Conservation (phyloP, 106 monocot species). For the Dioscorea alata region DNA sequence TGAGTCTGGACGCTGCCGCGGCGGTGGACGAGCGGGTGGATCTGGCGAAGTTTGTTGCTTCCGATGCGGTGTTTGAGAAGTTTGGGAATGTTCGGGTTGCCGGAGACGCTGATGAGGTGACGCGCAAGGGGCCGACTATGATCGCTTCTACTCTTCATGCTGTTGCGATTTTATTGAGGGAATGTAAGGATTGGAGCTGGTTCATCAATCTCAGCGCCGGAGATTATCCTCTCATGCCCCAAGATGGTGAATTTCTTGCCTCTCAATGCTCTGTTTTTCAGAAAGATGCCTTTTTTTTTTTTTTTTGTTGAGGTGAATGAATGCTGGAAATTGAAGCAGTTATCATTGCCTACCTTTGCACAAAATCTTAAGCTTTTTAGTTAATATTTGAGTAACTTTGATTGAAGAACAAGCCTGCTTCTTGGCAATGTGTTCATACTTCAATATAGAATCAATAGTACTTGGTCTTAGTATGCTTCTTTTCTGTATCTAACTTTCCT, state of each 20-base stretch:
- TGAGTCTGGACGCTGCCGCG: constrained; percentile 45
- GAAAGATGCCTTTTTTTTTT: too few relatives aligned
- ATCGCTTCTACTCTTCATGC: constrained; percentile 3
- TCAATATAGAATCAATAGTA: not conserved
- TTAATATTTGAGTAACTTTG: too few relatives aligned
- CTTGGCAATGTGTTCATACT: not conserved
- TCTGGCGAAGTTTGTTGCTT: constrained; percentile 3
- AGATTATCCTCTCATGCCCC: constrained; percentile 14
- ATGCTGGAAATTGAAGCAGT: too few relatives aligned
- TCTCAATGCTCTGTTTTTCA: too few relatives aligned
- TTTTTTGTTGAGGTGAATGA: too few relatives aligned
- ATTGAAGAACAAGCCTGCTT: not conserved
- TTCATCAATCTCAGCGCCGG: constrained; percentile 10
- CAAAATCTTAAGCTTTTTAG: not conserved
- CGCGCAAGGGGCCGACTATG: constrained; percentile 7
- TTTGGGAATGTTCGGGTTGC: constrained; percentile 7
- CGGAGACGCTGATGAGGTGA: constrained; percentile 1
- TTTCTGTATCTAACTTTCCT: not conserved
- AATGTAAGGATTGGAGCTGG: constrained; percentile 11
- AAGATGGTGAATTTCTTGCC: constrained; percentile 4
- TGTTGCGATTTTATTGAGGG: constrained; percentile 5
- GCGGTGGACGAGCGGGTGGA: constrained; percentile 33
- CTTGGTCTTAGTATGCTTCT: too few relatives aligned
- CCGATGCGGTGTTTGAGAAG: constrained; percentile 1
- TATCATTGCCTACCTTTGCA: too few relatives aligned